phyloP scores from a whole-genome alignment of 768 basidiomycete genomes.

The Lentinus tigrinus region DNA sequence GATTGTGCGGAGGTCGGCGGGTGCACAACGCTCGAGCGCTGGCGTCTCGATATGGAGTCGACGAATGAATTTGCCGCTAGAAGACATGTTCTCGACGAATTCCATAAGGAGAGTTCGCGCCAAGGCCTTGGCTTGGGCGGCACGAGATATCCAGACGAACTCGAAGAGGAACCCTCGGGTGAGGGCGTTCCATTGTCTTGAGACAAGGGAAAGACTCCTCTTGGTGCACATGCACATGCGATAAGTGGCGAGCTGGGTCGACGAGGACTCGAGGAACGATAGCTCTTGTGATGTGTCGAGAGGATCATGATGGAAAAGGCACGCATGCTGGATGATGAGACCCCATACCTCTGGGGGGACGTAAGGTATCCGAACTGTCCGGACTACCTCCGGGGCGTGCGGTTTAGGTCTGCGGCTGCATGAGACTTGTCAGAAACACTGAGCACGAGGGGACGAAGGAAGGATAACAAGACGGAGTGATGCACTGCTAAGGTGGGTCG shows the following conservation, averaged over 20 bases:
- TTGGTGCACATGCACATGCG: conserved; percentile 48
- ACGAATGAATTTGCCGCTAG: conserved; percentile 46
- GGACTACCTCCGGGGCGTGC: background rate
- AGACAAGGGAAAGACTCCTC: conserved; percentile 51
- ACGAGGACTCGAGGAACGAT: conserved; percentile 55
- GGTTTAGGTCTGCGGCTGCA: conserved; percentile 8
- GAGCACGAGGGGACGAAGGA: background rate
- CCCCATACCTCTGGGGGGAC: conserved; percentile 64
- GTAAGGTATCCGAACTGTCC: conserved; percentile 8
- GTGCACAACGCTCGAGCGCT: conserved; percentile 60
- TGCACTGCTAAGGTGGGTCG: no score
- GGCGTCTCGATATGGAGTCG: conserved; percentile 72
- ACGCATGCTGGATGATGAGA: conserved; percentile 60
- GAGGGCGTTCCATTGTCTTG: conserved; percentile 51
- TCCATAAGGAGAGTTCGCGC: conserved; percentile 44
- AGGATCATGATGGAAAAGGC: conserved; percentile 42
- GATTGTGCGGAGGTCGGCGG: conserved; percentile 66
- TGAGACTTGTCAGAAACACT: background rate
- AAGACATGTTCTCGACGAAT: conserved; percentile 32
- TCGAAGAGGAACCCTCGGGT: conserved; percentile 61
- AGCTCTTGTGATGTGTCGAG: conserved; percentile 49
- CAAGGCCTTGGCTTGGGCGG: conserved; percentile 47
- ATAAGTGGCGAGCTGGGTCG: conserved; percentile 45
- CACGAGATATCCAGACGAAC: conserved; percentile 66
- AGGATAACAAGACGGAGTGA: background rate